Evolutionary conservation across 2,329 filamentous ascomycete genomes (phyloP), one percentile per base, ranked within the genome.

Genomic region (Exophiala lecanii-corni): DNA sequence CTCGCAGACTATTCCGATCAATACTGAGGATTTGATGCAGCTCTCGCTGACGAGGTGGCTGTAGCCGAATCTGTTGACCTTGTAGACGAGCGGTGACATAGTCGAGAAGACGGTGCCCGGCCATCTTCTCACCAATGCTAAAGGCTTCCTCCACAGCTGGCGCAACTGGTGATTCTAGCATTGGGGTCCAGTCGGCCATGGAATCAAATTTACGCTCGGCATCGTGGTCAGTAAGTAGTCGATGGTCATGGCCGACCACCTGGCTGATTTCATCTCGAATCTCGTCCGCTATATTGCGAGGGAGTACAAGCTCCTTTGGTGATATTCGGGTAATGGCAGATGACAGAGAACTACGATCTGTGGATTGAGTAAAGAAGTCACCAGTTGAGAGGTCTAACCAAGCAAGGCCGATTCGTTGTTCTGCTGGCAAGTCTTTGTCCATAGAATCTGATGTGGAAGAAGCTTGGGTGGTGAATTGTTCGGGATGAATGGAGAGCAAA

Each of bases 321-420:
- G 80, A 79, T 50, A 97, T 84, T 18, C 91, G 81, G 19, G 89
- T 85, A 38, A 97, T 71, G 15, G 85, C 81, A 7, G 89, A 88
- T n/a, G 86, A 74, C 3, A 98, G 68, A 41, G 82, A 81, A 37
- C 77, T 71, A 5, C 89, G 65, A 15, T 82, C 81, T 1, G 85
- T 82, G 13, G 71, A 72, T 59, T 97, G 89, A 0, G 89, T 95
- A 58, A 82, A 88, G 65, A 98, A 98, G 57, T 91, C 86, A 10
- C 92, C 92, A 2, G 92, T 98, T 6, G 92, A 96, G 18, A 97
- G 69, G 64, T 98, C 92, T 35, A 97, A 71, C 92, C 92, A 98
- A 30, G 92, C 86, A 37, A 98, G 70, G 2, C 92, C 92, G 43
- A 94, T 70, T 34, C 66, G 65, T 39, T 74, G 63, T 18, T 55